Evolutionary conservation across 257 asterid genomes (phyloP).

Genomic region (Paraleonurus japonicus): DNA sequence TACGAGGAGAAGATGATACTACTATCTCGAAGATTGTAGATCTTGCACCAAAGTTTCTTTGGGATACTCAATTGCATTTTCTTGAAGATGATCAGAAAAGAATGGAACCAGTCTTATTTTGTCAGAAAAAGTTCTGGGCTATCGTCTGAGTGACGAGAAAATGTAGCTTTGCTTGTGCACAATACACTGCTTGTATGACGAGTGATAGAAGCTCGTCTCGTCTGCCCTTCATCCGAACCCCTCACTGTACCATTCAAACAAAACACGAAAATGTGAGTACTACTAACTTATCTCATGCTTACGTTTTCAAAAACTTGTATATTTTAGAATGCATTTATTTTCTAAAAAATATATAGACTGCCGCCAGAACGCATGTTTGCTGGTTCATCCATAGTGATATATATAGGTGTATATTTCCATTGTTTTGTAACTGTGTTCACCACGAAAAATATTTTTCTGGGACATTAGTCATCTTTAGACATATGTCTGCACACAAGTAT

Average conservation of each 20-base stretch:
- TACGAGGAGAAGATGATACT: conserved; percentile 72
- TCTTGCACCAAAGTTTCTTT: conserved; percentile 73
- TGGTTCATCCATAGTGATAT: conserved; percentile 12
- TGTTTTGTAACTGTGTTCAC: not conserved
- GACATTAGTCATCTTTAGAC: not conserved
- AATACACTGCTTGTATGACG: not conserved
- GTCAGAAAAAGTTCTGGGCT: conserved; percentile 88
- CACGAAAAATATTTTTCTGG: not conserved
- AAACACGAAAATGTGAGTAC: conserved; percentile 22
- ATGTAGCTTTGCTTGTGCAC: not conserved
- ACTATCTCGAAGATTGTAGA: conserved; percentile 47
- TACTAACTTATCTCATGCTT: conserved; percentile 22
- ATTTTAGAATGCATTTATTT: conserved; percentile 25
- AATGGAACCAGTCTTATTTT: conserved; percentile 61
- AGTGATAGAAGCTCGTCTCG: not conserved
- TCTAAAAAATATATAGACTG: not conserved
- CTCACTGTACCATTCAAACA: not conserved
- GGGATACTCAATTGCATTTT: conserved; percentile 66
- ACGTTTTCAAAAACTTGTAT: conserved; percentile 18
- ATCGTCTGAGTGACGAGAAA: conserved; percentile 35
- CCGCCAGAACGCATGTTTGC: not conserved
- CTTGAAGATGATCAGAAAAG: conserved; percentile 62
- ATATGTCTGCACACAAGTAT: not conserved
- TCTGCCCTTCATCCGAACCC: not conserved
- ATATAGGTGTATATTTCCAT: not conserved